Conservation (phyloP, 2,329 filamentous ascomycete species). For the Fusarium sp. region DNA sequence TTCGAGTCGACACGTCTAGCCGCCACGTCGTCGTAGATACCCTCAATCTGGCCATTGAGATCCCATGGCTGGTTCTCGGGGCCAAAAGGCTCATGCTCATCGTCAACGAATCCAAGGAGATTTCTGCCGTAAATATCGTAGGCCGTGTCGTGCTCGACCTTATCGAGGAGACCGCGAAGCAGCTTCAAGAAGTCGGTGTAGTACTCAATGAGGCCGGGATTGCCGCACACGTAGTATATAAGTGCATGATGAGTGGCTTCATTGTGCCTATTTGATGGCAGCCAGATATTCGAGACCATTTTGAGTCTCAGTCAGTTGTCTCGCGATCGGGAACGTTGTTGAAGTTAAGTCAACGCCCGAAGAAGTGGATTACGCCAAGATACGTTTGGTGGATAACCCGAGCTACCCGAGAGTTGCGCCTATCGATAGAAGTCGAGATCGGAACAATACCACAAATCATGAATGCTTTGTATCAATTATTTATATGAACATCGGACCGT, state of each 20-base stretch:
- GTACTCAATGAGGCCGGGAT: constrained; percentile 81
- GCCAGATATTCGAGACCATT: constrained; percentile 45
- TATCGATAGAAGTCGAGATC: not conserved
- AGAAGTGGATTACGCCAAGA: not conserved
- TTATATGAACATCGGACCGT: not conserved
- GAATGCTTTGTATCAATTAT: not conserved
- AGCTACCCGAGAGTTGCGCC: constrained; percentile 1
- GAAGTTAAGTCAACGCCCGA: not conserved
- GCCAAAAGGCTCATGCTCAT: constrained; percentile 61
- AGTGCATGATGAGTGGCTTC: constrained; percentile 55
- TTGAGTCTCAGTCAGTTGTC: not conserved
- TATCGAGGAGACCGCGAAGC: constrained; percentile 66
- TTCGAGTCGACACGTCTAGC: constrained; percentile 48
- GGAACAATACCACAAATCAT: not conserved
- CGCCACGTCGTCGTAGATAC: constrained; percentile 54
- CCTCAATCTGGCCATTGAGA: constrained; percentile 65
- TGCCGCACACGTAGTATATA: constrained; percentile 80
- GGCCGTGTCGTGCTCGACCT: constrained; percentile 50
- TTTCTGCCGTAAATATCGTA: constrained; percentile 70
- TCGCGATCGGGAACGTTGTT: not conserved
- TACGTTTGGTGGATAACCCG: not conserved
- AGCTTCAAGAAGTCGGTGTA: constrained; percentile 75
- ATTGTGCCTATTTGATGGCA: constrained; percentile 44
- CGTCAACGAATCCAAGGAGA: constrained; percentile 68
- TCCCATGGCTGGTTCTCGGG: constrained; percentile 58